Base-by-base conservation (phyloP, 2,329 filamentous ascomycete species). In the Fusarium euwallaceae region DNA sequence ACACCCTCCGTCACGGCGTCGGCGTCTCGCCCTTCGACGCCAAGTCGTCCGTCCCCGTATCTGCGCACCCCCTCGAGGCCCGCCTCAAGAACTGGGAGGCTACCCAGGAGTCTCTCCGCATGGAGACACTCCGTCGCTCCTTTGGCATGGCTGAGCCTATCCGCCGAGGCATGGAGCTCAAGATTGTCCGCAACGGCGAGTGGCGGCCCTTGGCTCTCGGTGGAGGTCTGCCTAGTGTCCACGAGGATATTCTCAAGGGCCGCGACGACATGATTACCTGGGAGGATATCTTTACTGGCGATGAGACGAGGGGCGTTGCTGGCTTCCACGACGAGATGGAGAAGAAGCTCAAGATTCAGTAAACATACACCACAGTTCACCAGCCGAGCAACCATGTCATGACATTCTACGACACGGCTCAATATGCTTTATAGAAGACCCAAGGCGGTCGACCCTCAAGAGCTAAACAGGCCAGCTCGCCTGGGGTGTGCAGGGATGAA, bases 101-200 rank as follows among this genome's bases (percentile, higher is more conserved):
- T 68, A 98, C 95, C 48, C 96, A 98, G 86, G 93, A 98, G 79
- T 83, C 87, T 37, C 85, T 98, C 82, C 97, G 97, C 85, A 97
- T 98, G 94, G 92, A 95, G 86, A 89, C 92, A 62, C 90, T 98
- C 79, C 92, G 95, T 75, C 93, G 95, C 76, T 92, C 94, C 56
- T 98, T 95, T 83, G 97, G 97, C 75, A 92, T 98, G 79, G 94
- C 94, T 29, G 97, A 98, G 89, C 97, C 97, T 4, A 92, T 98
- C 79, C 92, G 95, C 67, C 91, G 96, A 64, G 94, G 93, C 71
- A 98, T 99, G 97, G 97, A 99, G 88, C 88, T 98, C 83, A 94
- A 95, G 90, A 96, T 97, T 81, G 92, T 94, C 20, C 87, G 91
- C 72, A 91, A 93, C 70, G 93, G 94, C 74, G 92, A 94, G 83